These are phyloP conservation scores for Sclerospora graminicola DNA, from an alignment of 352 stramenopile genomes.

Conservation along the genomic window DNA sequence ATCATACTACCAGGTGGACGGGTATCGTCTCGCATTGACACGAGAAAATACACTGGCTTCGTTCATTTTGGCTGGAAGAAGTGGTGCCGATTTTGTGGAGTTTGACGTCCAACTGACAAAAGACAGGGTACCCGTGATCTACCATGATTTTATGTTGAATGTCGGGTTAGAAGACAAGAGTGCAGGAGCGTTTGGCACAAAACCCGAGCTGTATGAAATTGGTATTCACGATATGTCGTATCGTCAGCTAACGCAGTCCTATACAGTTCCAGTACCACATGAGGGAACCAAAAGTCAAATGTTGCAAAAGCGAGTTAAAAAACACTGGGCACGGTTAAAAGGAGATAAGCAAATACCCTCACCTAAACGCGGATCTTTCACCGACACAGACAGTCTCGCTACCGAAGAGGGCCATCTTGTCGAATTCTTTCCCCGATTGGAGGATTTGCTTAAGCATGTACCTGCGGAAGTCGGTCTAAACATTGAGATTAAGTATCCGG, in stretches of 20 bases:
- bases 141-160: slow-evolving; percentile 70
- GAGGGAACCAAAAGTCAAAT: slow-evolving; percentile 20
- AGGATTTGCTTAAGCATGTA: slow-evolving; percentile 59
- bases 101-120: slow-evolving; percentile 81
- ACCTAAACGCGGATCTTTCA: slow-evolving; percentile 1
- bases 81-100: slow-evolving; percentile 70
- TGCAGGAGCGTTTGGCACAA: slow-evolving; percentile 31
- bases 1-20: slow-evolving; percentile 58
- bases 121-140: slow-evolving; percentile 60
- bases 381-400: slow-evolving; percentile 1
- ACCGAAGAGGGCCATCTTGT: slow-evolving; percentile 44
- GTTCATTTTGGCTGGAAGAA: slow-evolving; percentile 55
- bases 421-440: slow-evolving; percentile 57
- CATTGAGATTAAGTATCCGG: slow-evolving; percentile 79
- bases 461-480: slow-evolving; percentile 66
- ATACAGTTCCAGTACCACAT: slow-evolving; percentile 31
- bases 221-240: slow-evolving; percentile 61
- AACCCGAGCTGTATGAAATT: slow-evolving; percentile 47
- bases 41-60: slow-evolving; percentile 72
- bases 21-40: slow-evolving; percentile 43
- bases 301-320: slow-evolving; percentile 48
- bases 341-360: slow-evolving; percentile 12
- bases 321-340: slow-evolving; percentile 52
- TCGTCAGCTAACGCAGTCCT: slow-evolving; percentile 41
- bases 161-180: slow-evolving; percentile 51